A percentile compares a stretch with the other conserved stretches of the same genome.
Evolutionary conservation across 1,139 yeast species (phyloP).

Genomic region (Hansenula lynferdii): DNA sequence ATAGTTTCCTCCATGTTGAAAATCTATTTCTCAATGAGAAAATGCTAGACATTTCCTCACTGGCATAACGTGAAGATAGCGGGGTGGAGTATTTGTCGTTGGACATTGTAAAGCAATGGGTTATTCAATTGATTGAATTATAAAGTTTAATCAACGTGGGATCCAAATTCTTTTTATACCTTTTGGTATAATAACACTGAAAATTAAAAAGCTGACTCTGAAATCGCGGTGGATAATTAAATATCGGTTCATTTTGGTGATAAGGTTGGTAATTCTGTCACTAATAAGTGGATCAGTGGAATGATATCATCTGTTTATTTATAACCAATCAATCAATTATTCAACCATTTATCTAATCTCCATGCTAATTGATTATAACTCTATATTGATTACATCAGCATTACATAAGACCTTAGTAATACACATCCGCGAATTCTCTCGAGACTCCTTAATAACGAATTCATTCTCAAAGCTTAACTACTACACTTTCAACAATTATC

Average conservation of each 20-base stretch:
- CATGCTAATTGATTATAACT: too few species aligned
- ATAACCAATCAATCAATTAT: too few species aligned
- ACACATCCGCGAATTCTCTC: not conserved
- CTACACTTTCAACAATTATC: not conserved
- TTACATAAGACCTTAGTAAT: too few species aligned
- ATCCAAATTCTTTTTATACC: too few species aligned
- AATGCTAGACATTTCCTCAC: conserved; percentile 91
- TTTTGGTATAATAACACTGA: too few species aligned
- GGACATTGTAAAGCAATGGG: too few species aligned
- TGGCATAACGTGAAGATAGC: conserved; percentile 93
- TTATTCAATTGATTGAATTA: not conserved
- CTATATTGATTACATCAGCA: too few species aligned
- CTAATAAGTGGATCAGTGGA: too few species aligned
- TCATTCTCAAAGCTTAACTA: not conserved
- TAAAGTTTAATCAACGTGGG: not conserved
- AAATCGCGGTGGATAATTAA: not conserved
- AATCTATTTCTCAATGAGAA: conserved; percentile 92
- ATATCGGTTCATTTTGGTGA: too few species aligned
- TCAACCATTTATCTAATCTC: too few species aligned
- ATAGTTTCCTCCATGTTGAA: conserved; percentile 97
- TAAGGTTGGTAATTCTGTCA: too few species aligned
- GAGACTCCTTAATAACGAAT: not conserved
- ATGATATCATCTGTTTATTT: too few species aligned
- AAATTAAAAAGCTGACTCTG: not conserved
- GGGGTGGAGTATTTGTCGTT: conserved; percentile 84